A percentile compares a stretch with the other conserved stretches of the same genome.
Conservation (phyloP, 2,329 filamentous ascomycete species). For the Lecanicillium sp. region DNA sequence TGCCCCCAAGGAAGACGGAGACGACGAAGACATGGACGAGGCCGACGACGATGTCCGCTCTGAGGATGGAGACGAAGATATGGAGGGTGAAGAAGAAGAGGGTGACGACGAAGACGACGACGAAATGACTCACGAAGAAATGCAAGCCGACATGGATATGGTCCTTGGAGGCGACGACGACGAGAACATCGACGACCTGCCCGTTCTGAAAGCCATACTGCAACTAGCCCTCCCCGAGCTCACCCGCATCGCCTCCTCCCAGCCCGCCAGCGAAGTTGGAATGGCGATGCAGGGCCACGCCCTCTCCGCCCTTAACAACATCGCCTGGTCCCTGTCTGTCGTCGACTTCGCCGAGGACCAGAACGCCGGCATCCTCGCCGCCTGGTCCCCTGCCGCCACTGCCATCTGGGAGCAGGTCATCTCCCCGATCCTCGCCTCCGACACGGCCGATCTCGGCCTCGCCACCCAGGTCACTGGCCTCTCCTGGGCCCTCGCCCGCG, state of each 20-base stretch:
- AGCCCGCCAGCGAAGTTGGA: slow-evolving; percentile 34
- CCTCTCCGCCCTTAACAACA: slow-evolving; percentile 58
- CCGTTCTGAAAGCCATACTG: slow-evolving; percentile 42
- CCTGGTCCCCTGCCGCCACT: slow-evolving; percentile 49
- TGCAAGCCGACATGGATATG: slow-evolving; percentile 60
- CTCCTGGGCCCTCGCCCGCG: slow-evolving; percentile 58
- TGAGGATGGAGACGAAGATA: slow-evolving; percentile 31
- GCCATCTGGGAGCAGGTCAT: slow-evolving; percentile 54
- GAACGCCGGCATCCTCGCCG: slow-evolving; percentile 44
- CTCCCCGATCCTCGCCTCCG: slow-evolving; percentile 50
- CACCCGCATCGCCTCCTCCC: slow-evolving; percentile 39
- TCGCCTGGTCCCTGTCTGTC: slow-evolving; percentile 59
- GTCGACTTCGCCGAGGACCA: slow-evolving; percentile 52
- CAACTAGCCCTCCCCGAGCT: slow-evolving; percentile 36
- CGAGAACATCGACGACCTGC: slow-evolving; percentile 42
- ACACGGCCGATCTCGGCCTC: slow-evolving; percentile 55
- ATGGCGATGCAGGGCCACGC: slow-evolving; percentile 46
- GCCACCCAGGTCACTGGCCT: slow-evolving; percentile 60
- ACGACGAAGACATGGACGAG: slow-evolving; percentile 34
- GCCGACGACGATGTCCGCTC: slow-evolving; percentile 29
- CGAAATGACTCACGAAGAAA: slow-evolving; percentile 52
- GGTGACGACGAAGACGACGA: slow-evolving; percentile 36
- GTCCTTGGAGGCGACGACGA: slow-evolving; percentile 46
- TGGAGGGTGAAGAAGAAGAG: slow-evolving; percentile 30
- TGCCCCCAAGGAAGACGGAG: slow-evolving; percentile 30